These are phyloP conservation scores for Calonectria pseudoturangicola DNA, from an alignment of 2,329 filamentous ascomycete species.

Conservation along the genomic window DNA sequence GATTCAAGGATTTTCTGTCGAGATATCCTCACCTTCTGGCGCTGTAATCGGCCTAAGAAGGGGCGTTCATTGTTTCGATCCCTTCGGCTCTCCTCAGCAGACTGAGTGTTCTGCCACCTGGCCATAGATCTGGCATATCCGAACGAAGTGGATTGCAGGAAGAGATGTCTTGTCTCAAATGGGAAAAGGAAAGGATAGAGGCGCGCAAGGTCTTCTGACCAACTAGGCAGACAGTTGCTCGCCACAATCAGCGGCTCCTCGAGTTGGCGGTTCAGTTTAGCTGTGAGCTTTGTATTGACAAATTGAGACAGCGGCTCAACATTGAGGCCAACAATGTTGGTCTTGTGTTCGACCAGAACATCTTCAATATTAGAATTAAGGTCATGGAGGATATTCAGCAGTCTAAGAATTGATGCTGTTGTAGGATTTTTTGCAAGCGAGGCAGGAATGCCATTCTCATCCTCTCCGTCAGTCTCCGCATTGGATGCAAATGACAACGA, in stretches of 20 bases:
- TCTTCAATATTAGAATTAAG: constrained; percentile 96
- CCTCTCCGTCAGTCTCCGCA: constrained; percentile 70
- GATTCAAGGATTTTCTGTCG: constrained; percentile 96
- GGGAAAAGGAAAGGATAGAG: constrained; percentile 98
- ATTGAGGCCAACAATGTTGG: constrained; percentile 81
- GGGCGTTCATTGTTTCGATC: constrained; percentile 93
- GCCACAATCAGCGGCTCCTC: constrained; percentile 98
- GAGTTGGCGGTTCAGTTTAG: constrained; percentile 96
- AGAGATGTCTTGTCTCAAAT: constrained; percentile 97
- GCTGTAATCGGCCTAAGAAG: constrained; percentile 91
- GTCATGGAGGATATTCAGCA: constrained; percentile 93
- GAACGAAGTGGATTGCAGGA: constrained; percentile 98
- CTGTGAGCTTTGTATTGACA: constrained; percentile 98
- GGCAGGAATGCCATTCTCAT: constrained; percentile 79
- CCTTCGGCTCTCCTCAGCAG: constrained; percentile 85
- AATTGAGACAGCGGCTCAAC: constrained; percentile 93
- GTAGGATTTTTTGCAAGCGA: constrained; percentile 89
- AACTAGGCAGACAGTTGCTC: constrained; percentile 94
- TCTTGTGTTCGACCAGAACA: constrained; percentile 84
- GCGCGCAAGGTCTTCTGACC: constrained; percentile 95
- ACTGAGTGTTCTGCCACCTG: constrained; percentile 95
- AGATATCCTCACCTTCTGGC: constrained; percentile 98
- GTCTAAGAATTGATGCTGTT: constrained; percentile 89
- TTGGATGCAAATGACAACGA: constrained; percentile 74
- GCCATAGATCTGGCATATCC: constrained; percentile 98